Conservation (phyloP, 2,329 filamentous ascomycete genomes). For the Talaromyces sp. region DNA sequence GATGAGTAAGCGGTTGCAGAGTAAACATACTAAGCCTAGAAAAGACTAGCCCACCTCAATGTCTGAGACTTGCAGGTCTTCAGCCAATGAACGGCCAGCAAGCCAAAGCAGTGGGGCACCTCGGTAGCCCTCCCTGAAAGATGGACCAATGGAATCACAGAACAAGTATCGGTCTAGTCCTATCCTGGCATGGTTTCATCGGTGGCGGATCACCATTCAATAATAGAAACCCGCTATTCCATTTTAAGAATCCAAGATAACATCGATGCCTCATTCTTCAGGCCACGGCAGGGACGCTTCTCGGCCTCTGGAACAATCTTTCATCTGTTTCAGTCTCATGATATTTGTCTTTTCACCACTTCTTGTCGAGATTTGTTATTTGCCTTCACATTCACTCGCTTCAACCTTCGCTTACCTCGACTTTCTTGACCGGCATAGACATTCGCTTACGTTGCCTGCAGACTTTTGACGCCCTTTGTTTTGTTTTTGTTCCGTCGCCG, state of each 20-base stretch:
- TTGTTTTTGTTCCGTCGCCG: background rate
- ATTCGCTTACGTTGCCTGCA: background rate
- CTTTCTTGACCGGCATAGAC: background rate
- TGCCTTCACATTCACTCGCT: background rate
- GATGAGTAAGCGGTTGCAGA: no score
- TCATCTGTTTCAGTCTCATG: background rate
- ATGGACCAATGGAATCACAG: background rate
- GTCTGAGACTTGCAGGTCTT: conserved; percentile 12
- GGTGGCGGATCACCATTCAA: conserved; percentile 5
- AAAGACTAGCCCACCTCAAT: background rate
- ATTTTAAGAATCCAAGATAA: background rate
- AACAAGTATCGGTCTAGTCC: background rate
- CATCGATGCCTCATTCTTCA: background rate
- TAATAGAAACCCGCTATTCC: conserved; percentile 1
- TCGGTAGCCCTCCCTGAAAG: background rate
- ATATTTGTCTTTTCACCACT: background rate
- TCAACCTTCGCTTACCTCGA: conserved; percentile 1
- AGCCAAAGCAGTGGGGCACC: background rate
- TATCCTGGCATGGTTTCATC: background rate
- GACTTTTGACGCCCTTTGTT: background rate
- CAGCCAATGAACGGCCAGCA: background rate
- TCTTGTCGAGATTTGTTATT: background rate
- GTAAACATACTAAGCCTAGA: background rate
- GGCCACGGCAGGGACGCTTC: background rate
- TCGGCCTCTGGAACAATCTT: conserved; percentile 8